These are phyloP conservation scores for Lophiostoma macrostomum DNA, from an alignment of 495 filamentous ascomycete species.

Conservation along the genomic window DNA sequence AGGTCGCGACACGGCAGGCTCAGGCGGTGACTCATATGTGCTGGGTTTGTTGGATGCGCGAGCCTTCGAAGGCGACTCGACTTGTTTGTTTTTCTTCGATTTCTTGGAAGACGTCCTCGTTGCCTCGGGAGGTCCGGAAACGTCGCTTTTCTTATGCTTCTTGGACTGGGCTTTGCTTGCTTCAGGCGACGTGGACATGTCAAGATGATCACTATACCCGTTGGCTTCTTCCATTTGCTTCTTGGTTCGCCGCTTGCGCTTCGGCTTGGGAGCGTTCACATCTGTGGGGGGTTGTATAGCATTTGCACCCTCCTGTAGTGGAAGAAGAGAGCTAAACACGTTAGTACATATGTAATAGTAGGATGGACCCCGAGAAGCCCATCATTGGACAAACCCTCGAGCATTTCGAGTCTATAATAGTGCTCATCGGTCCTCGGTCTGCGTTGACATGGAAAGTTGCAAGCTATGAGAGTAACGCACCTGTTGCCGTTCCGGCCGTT, in stretches of 20 bases:
- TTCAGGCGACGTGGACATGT: constrained; percentile 16
- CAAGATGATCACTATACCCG: background rate
- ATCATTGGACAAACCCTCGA: too few relatives aligned
- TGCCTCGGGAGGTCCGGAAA: constrained; percentile 1
- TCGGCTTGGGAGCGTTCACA: background rate
- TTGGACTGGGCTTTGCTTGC: background rate
- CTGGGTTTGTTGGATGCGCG: background rate
- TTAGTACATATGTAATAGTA: too few relatives aligned
- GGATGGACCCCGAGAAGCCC: too few relatives aligned
- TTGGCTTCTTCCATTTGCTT: background rate
- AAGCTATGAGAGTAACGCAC: background rate
- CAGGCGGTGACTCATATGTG: background rate
- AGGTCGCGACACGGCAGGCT: background rate
- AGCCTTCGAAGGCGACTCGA: background rate
- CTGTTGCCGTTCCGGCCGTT: background rate
- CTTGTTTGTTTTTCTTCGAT: constrained; percentile 11
- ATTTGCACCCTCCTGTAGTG: too few relatives aligned
- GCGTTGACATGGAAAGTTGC: too few relatives aligned
- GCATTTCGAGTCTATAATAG: too few relatives aligned
- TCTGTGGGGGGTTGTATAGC: too few relatives aligned
- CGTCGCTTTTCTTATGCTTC: constrained; percentile 1
- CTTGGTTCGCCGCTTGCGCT: constrained; percentile 5
- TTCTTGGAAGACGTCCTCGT: constrained; percentile 6
- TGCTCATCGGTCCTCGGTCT: too few relatives aligned
- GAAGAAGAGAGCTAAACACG: too few relatives aligned